Conservation (phyloP, 257 asterid genomes). For the Cynanchum wilfordii region DNA sequence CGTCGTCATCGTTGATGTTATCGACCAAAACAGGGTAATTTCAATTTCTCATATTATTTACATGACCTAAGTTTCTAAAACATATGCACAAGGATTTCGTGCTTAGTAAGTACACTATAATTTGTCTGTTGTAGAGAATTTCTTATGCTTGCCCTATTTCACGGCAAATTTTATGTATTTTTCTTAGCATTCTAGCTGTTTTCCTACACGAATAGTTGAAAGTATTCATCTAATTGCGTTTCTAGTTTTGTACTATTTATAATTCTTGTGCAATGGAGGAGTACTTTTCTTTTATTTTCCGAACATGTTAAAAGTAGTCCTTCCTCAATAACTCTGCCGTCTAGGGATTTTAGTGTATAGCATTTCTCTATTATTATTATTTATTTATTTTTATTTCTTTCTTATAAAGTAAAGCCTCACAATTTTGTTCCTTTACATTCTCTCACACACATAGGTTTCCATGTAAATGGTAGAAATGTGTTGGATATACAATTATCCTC, state of each 20-base stretch:
- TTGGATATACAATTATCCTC: too few relatives aligned
- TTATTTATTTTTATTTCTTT: background rate
- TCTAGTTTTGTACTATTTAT: background rate
- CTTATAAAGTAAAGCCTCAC: background rate
- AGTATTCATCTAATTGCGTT: background rate
- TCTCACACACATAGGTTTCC: too few relatives aligned
- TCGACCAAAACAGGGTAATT: conserved; percentile 79
- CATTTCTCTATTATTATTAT: too few relatives aligned
- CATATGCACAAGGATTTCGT: background rate
- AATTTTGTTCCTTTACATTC: too few relatives aligned
- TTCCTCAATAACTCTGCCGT: background rate
- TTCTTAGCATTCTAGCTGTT: background rate
- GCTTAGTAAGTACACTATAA: background rate
- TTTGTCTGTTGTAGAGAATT: background rate
- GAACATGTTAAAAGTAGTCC: background rate
- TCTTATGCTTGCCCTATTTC: background rate
- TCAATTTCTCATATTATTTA: background rate
- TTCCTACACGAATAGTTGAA: background rate
- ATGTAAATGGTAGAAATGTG: too few relatives aligned
- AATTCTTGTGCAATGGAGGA: background rate
- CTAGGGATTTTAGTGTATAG: too few relatives aligned
- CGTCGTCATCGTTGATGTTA: conserved; percentile 83
- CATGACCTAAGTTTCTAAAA: background rate
- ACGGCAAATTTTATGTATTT: background rate
- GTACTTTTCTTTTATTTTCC: too few relatives aligned